Evolutionary conservation across 768 basidiomycete species (phyloP).

Genomic region (Neoboletus subvelutipes): DNA sequence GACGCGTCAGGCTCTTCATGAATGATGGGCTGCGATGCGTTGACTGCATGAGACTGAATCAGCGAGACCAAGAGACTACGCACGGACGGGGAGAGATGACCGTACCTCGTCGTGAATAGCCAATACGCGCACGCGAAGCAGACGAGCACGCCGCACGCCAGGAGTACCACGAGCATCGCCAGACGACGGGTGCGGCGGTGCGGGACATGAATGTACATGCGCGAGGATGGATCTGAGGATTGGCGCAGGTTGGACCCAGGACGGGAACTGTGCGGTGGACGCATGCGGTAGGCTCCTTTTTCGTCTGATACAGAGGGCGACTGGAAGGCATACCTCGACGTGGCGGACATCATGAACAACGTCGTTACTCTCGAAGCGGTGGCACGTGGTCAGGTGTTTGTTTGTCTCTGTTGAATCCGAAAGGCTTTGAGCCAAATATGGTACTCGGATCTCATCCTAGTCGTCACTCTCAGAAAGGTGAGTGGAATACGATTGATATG

Average conservation of each 20-base stretch:
- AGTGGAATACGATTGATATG: no score
- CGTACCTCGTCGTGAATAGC: conserved; percentile 64
- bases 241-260: conserved; percentile 21
- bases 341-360: conserved; percentile 3
- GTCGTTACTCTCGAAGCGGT: background rate
- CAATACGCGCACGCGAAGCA: conserved; percentile 65
- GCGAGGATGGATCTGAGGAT: conserved; percentile 10
- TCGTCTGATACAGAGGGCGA: conserved; percentile 70
- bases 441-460: no score
- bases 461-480: no score
- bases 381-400: background rate
- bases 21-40: conserved; percentile 18
- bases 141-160: conserved; percentile 47
- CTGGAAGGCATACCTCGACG: conserved; percentile 26
- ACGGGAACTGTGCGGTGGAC: conserved; percentile 38
- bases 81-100: conserved; percentile 20
- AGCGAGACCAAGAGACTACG: conserved; percentile 20
- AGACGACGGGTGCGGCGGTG: conserved; percentile 35
- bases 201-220: conserved; percentile 9
- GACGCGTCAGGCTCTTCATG: background rate
- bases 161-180: conserved; percentile 45
- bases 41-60: conserved; percentile 13
- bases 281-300: conserved; percentile 64
- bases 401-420: conserved; percentile 19
- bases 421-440: background rate